A percentile compares a stretch with the other conserved stretches of the same genome.
These are phyloP conservation scores for Fusarium duplospermum DNA, from an alignment of 2,329 filamentous ascomycete genomes.

Conservation along the genomic window DNA sequence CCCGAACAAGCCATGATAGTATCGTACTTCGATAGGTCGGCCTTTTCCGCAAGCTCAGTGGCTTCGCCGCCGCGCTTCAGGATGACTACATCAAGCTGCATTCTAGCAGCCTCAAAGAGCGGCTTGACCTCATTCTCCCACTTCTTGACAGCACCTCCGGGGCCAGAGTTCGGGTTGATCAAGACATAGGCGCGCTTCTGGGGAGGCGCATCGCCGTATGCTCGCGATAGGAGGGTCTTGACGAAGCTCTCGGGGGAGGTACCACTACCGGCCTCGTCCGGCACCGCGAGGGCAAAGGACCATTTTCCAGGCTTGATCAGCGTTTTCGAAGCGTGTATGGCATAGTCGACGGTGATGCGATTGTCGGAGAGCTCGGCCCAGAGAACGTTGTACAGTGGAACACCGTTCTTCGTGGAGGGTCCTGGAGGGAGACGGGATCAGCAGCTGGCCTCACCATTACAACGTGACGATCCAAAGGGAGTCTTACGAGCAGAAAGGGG, in stretches of 20 bases:
- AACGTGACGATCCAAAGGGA: not conserved
- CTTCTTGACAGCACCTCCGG: constrained; percentile 77
- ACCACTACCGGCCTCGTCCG: constrained; percentile 36
- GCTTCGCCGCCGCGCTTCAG: constrained; percentile 83
- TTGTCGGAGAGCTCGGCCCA: constrained; percentile 76
- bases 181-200: constrained; percentile 87
- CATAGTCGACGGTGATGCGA: constrained; percentile 79
- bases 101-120: constrained; percentile 83
- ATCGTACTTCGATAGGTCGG: constrained; percentile 86
- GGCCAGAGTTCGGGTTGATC: constrained; percentile 91
- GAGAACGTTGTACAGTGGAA: constrained; percentile 86
- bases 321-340: constrained; percentile 68
- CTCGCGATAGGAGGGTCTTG: constrained; percentile 70
- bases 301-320: constrained; percentile 71
- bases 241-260: constrained; percentile 70
- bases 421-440: constrained; percentile 34
- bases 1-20: constrained; percentile 90
- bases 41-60: constrained; percentile 76
- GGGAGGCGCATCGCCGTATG: constrained; percentile 76
- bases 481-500: constrained; percentile 34
- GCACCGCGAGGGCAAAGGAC: constrained; percentile 58
- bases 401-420: constrained; percentile 49
- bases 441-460: not conserved
- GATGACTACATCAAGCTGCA: constrained; percentile 77
- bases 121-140: constrained; percentile 83